Evolutionary conservation across 345 rosid genomes (phyloP), one percentile per base, ranked within the genome.

Genomic region (Jatropha curcas): DNA sequence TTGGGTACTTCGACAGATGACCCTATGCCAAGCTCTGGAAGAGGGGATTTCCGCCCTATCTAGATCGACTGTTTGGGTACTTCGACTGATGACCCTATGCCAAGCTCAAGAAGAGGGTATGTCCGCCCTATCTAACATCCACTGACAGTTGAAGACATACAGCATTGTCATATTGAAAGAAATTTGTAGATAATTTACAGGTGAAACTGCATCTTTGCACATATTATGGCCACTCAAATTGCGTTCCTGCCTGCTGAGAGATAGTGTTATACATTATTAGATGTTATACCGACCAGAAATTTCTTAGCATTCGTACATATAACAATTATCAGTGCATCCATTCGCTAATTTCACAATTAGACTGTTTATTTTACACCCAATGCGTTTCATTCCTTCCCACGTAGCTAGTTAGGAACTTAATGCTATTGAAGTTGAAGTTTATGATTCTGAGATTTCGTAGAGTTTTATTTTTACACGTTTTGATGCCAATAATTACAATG

Each of bases 21-120:
- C 1, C 81, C 76, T 5, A 72, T 77, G 75, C 83, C 85, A 17
- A 82, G 82, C 77, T 63, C 87, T 13, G 79, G 88, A 75, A 74
- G 85, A 75, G 80, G 77, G 43, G 70, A 59, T 68, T 80, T 65
- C 71, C 74, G 55, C n/a, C n/a, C n/a, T 46, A 34, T 68, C 77
- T 87, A 66, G 80, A 25, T 48, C 17, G 6, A 14, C 45, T 62
- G 34, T 41, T 22, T 58, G 10, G 17, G 57, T 30, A 68, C 67
- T 48, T 56, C 46, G 24, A 71, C 89, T 85, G 90, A 82, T 71
- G 88, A 85, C 1, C 81, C 76, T 5, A 72, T 77, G 75, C 83
- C 85, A 17, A 82, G 82, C 77, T 63, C 87, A 10, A 80, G 88
- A 75, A 74, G 85, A 75, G 80, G 77, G 43, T 70, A 59, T 68